Evolutionary conservation across 441 rosid species (phyloP), one percentile per base, ranked within the genome.

Genomic region (Arabidopsis lyrata): DNA sequence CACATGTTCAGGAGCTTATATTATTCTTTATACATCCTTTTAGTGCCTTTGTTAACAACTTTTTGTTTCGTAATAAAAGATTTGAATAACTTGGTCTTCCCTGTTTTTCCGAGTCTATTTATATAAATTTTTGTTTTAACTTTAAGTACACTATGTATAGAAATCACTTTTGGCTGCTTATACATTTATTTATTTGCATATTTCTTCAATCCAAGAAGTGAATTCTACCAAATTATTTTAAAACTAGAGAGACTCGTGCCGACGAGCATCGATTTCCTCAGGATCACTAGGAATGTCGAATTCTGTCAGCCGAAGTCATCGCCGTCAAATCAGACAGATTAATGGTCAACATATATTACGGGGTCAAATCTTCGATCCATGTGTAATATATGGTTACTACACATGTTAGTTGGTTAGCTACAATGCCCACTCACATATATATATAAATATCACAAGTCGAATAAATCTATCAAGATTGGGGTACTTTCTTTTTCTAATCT

Each of bases 401-500:
- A 55, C 8, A 18, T 38, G 71, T 29, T 67, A 34, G 71, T 48
- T 65, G 72, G 72, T 38, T 56, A 57, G 14, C 66, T 10, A 57
- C 65, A 73, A 73, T 32, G 5, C 27, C 56, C 77, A 73, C 77
- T 73, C 35, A 48, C 77, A 36, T 64, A 47, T 64, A 63, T 44
- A 63, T 64, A 63, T 44, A 63, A 52, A 61, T 39, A 61, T 39
- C 62, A 16, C 27, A 29, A 29, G 35, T 61, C 54, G 54, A 6
- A 64, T 18, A 55, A 55, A 22, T 73, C 31, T 38, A 32, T 50
- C 12, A 13, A 52, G 62, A 71, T 52, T 18, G 3, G 34, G 70
- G 15, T 54, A 32, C 57, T 56, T 55, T 56, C 71, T 65, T 63
- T 47, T 22, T 57, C 24, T 59, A 56, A 5, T 56, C 44, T 73